A percentile compares a stretch with the other conserved stretches of the same genome.
Evolutionary conservation across 2,329 filamentous ascomycete species (phyloP).

Genomic region (Penicillium sp.): DNA sequence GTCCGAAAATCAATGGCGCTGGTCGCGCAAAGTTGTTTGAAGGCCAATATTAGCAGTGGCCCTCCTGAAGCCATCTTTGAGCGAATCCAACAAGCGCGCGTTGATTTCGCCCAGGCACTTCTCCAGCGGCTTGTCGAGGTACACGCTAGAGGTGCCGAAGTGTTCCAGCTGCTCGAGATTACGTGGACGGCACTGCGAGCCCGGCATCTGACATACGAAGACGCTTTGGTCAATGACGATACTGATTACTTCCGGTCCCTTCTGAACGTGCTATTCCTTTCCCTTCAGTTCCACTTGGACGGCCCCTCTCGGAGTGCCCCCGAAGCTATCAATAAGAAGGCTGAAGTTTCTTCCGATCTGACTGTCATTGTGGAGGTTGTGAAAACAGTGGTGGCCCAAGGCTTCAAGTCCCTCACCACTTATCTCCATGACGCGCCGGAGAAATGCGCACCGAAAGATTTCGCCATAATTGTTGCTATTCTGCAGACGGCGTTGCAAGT

Average conservation of each 20-base stretch:
- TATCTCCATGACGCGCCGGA: constrained; percentile 73
- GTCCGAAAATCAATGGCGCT: constrained; percentile 69
- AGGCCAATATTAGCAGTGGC: constrained; percentile 69
- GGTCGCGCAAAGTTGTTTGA: constrained; percentile 73
- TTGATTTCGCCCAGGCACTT: constrained; percentile 77
- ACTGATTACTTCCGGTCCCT: constrained; percentile 77
- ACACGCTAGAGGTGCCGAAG: constrained; percentile 50
- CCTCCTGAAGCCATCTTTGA: constrained; percentile 80
- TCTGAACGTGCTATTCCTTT: constrained; percentile 79
- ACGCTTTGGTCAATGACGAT: constrained; percentile 55
- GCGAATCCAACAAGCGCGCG: constrained; percentile 70
- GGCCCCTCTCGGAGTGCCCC: constrained; percentile 34
- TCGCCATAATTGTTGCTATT: constrained; percentile 82
- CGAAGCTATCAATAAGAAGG: constrained; percentile 36
- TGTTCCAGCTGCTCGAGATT: constrained; percentile 54
- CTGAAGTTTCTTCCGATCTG: constrained; percentile 42
- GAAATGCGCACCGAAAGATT: constrained; percentile 70
- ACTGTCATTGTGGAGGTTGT: constrained; percentile 75
- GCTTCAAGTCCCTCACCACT: constrained; percentile 76
- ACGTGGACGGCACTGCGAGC: constrained; percentile 61
- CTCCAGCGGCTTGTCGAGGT: constrained; percentile 71
- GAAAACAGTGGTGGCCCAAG: constrained; percentile 72
- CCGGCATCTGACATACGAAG: constrained; percentile 58
- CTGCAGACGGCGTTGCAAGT: constrained; percentile 79
- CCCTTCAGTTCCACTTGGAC: constrained; percentile 57